Conservation (phyloP, 2,329 filamentous ascomycete genomes). For the Botryosphaeria dothidea region DNA sequence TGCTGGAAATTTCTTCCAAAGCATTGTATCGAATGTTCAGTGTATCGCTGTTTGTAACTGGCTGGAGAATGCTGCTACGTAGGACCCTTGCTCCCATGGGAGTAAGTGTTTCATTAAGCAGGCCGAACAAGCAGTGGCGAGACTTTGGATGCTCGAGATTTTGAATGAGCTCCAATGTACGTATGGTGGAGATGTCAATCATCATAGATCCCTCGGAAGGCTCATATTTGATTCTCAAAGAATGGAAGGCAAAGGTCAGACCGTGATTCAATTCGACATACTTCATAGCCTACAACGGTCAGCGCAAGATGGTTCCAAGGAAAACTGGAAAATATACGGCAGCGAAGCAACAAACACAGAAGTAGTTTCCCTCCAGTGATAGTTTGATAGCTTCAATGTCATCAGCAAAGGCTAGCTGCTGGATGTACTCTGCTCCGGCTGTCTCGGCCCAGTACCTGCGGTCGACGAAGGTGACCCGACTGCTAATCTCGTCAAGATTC, state of each 20-base stretch:
- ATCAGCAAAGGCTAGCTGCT: slow-evolving; percentile 74
- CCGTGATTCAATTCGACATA: slow-evolving; percentile 73
- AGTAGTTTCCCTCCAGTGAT: slow-evolving; percentile 79
- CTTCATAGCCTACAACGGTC: slow-evolving; percentile 65
- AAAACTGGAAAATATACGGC: slow-evolving; percentile 58
- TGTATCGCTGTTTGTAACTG: slow-evolving; percentile 70
- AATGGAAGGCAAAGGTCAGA: slow-evolving; percentile 72
- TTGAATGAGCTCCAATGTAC: slow-evolving; percentile 85
- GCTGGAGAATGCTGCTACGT: slow-evolving; percentile 84
- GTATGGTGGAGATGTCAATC: slow-evolving; percentile 86
- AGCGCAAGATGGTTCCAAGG: slow-evolving; percentile 20
- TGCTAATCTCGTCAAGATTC: slow-evolving; percentile 62
- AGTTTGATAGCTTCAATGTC: slow-evolving; percentile 81
- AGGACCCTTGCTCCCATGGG: slow-evolving; percentile 87
- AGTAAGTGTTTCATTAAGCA: slow-evolving; percentile 82
- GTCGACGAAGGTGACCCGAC: slow-evolving; percentile 64
- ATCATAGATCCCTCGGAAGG: slow-evolving; percentile 92
- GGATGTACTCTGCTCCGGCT: slow-evolving; percentile 74
- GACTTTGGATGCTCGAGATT: slow-evolving; percentile 79
- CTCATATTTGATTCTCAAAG: slow-evolving; percentile 82
- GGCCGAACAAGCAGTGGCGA: slow-evolving; percentile 77
- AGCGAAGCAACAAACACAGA: slow-evolving; percentile 80
- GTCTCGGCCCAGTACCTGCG: slow-evolving; percentile 83
- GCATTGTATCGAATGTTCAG: slow-evolving; percentile 77
- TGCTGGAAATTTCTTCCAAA: slow-evolving; percentile 75